Evolutionary conservation across 108 stramenopile species (phyloP), one percentile per base, ranked within the genome.

Genomic region (Discostella stelligeroides): DNA sequence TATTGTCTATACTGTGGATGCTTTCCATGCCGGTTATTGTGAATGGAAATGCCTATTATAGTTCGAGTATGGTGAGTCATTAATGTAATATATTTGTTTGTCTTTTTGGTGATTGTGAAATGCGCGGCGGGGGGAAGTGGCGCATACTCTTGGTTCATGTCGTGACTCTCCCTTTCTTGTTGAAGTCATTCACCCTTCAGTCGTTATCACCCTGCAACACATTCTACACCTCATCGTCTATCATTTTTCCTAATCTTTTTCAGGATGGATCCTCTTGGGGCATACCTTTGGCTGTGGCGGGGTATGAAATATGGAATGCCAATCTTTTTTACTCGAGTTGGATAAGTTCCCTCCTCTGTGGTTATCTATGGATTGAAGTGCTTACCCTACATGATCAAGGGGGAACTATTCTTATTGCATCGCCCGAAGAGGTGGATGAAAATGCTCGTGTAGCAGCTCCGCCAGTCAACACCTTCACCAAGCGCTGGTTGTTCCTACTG

Each of bases 281-380:
- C 13, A 11, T 40, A 27, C 54, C 50, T 18, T 40, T 77, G 34
- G 76, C 64, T 2, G 56, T 70, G 51, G 15, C 23, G 7, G 76
- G 76, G 27, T 37, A 3, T 11, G 64, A 65, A 25, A 66, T 77
- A 49, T 77, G 76, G 76, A 77, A 77, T 60, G 68, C 76, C 64
- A 77, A 77, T 34, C 46, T 77, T 15, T 77, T 77, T 30, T 77
- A 70, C 49, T 64, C 76, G 14, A 42, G 38, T 18, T 77, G 76
- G 76, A 25, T 48, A 10, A 63, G 67, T 42, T 51, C 7, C n/a
- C 8, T 69, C 34, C 38, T 77, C 14, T 28, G 45, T 57, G 61
- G 55, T 15, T 70, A 70, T 38, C 41, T 77, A 12, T 49, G 24
- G 20, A 43, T 77, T 0, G 76, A 77, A 25, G 48, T 77, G 8